Evolutionary conservation across 2,329 filamentous ascomycete species (phyloP).

Genomic region (Calonectria hongkongensis): DNA sequence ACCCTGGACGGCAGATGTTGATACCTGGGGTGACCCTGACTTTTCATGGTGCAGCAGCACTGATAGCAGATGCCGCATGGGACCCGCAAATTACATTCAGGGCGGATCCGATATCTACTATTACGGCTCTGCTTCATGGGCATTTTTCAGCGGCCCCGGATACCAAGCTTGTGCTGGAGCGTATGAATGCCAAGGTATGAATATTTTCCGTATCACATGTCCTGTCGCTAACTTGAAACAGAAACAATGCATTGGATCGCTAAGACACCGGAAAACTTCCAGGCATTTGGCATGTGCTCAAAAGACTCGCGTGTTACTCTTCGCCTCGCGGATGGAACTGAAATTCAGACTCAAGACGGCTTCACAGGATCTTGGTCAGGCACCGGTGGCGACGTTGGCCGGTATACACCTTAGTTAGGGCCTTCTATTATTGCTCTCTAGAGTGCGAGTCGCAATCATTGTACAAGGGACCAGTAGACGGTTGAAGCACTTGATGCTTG

Average conservation of each 20-base stretch:
- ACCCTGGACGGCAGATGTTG: neutral
- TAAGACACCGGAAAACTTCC: neutral
- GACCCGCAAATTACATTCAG: neutral
- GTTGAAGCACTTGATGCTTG: no score
- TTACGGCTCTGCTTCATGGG: conserved; percentile 9
- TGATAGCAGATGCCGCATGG: conserved; percentile 15
- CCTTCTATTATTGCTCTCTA: no score
- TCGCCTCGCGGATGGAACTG: conserved; percentile 6
- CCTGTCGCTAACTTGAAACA: neutral
- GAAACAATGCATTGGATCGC: conserved; percentile 7
- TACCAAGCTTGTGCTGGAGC: conserved; percentile 17
- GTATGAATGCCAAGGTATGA: conserved; percentile 1
- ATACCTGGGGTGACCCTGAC: conserved; percentile 6
- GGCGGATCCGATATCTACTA: conserved; percentile 15
- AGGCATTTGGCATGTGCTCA: conserved; percentile 4
- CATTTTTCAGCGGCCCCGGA: conserved; percentile 7
- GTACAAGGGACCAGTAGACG: no score
- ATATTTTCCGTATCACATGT: fast-evolving
- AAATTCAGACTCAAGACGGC: neutral
- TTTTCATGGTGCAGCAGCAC: conserved; percentile 5
- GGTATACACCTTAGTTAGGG: neutral
- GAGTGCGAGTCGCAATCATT: no score
- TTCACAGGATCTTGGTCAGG: conserved; percentile 13
- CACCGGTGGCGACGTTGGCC: conserved; percentile 7
- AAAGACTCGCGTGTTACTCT: neutral